Base-by-base conservation (phyloP, 768 basidiomycete genomes). In the Trametes sanguinea region DNA sequence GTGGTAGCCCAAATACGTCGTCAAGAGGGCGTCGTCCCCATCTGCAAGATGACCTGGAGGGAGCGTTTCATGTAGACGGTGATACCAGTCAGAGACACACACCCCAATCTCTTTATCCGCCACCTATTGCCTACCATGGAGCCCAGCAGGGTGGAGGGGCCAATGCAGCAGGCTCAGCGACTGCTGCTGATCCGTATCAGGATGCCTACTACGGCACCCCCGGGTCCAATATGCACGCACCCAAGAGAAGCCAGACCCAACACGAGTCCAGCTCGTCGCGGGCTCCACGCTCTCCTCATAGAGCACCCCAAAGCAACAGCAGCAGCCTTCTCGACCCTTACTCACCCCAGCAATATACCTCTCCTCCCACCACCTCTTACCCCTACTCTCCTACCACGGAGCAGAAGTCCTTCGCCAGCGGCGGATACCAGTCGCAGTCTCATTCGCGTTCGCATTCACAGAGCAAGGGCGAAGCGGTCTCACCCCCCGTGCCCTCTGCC, bases 21-120 rank as follows among this genome's bases (percentile, higher is more conserved):
- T 73, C 83, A 60, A 81, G 85, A 63, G 70, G 75, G 35, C 82
- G 87, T 65, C 85, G 87, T 67, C 88, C 86, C 69, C 88, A 87
- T 73, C 81, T 85, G 64, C 82, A 82, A 59, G 88, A 89, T 65
- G 88, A 89, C 76, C 75, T 89, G 45, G 88, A 90, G 62, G 77
- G 79, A 61, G 79, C 80, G 60, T 78, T 79, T 67, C 72, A 73
- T 74, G 73, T 74, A 53, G 77, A 77, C 63, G 72, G 70, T 54
- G 68, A 70, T 13, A 13, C 65, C 1, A 58, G 81, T 45, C 78
- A 80, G 61, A 72, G 77, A 17, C 83, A 81, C 35, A 61, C 69
- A 5, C 60, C 64, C 17, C 66, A 67, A 2, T 77, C 85, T 2
- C 84, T 85, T 64, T 89, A 88, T 73, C 80, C 85, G 4, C 72